A percentile compares a stretch with the other conserved stretches of the same genome.
These are phyloP conservation scores for Luvunga scandens DNA, from an alignment of 345 rosid species.

Conservation along the genomic window DNA sequence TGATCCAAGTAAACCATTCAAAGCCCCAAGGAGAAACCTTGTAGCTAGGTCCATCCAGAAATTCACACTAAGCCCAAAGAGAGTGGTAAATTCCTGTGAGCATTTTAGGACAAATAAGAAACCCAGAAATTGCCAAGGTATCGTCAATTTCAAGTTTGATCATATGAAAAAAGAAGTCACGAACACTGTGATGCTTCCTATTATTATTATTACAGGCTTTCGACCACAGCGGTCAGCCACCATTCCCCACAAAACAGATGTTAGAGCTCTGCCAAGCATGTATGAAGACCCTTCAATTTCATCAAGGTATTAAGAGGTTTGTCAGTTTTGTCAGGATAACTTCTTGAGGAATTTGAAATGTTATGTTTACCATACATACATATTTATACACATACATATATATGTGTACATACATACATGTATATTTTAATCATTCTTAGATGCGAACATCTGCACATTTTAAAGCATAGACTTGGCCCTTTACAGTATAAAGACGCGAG, in stretches of 20 bases:
- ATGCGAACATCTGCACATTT: too few relatives aligned
- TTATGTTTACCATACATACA: too few relatives aligned
- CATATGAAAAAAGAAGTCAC: conserved; percentile 22
- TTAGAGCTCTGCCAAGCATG: conserved; percentile 86
- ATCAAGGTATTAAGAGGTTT: conserved; percentile 12
- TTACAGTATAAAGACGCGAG: accelerated
- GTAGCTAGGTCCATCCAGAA: conserved; percentile 85
- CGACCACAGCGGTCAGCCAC: conserved; percentile 89
- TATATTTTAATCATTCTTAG: accelerated
- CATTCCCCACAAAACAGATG: conserved; percentile 81
- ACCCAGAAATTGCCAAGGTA: neutral
- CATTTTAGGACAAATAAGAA: neutral
- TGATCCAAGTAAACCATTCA: conserved; percentile 87
- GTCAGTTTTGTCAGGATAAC: conserved; percentile 17
- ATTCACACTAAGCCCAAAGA: conserved; percentile 77
- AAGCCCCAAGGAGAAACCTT: conserved; percentile 81
- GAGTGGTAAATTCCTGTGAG: conserved; percentile 76
- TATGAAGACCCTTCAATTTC: conserved; percentile 61
- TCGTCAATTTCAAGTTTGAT: neutral
- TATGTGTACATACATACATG: too few relatives aligned
- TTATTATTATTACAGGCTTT: conserved; percentile 72
- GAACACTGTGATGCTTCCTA: conserved; percentile 72
- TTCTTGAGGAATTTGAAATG: neutral
- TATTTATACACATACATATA: too few relatives aligned
- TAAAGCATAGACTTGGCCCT: too few relatives aligned